A percentile compares a stretch with the other conserved stretches of the same genome.
Conservation (phyloP, 805 yeast genomes). For the Cyberlindnera bimundalis region DNA sequence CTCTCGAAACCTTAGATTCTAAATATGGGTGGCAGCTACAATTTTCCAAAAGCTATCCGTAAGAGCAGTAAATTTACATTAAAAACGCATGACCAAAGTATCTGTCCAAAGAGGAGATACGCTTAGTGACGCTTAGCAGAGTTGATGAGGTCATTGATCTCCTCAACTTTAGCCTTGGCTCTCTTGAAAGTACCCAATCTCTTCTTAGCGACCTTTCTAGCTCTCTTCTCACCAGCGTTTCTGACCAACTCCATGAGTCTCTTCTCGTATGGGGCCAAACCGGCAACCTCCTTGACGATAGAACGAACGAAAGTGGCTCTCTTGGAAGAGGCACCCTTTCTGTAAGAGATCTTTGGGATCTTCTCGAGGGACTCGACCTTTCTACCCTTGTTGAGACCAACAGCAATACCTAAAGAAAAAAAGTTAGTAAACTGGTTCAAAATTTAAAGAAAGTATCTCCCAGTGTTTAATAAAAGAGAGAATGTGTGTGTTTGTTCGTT, state of each 20-base stretch:
- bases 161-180: conserved; percentile 99
- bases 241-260: conserved; percentile 99
- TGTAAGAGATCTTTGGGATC: conserved; percentile 87
- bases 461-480: too few relatives aligned
- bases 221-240: conserved; percentile 99
- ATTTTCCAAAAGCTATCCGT: conserved; percentile 2
- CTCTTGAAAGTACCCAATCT: conserved; percentile 99
- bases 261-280: conserved; percentile 99
- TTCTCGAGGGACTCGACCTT: conserved; percentile 81
- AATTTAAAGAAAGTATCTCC: too few relatives aligned
- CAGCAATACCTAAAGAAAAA: conserved; percentile 73
- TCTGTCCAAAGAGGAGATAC: conserved; percentile 2
- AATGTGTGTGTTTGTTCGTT: too few relatives aligned
- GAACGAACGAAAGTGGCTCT: conserved; percentile 95
- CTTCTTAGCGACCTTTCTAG: conserved; percentile 99
- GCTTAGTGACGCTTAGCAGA: conserved; percentile 79
- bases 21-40: too few relatives aligned
- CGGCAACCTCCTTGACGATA: conserved; percentile 94
- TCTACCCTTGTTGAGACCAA: conserved; percentile 99
- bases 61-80: conserved; percentile 24
- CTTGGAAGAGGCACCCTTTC: conserved; percentile 95
- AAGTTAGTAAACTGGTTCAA: conserved; percentile 32
- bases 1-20: background rate
- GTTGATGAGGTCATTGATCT: conserved; percentile 84
- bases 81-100: conserved; percentile 16